Evolutionary conservation across 2,329 filamentous ascomycete genomes (phyloP), one percentile per base, ranked within the genome.

Genomic region (Cordyceps cicadae): DNA sequence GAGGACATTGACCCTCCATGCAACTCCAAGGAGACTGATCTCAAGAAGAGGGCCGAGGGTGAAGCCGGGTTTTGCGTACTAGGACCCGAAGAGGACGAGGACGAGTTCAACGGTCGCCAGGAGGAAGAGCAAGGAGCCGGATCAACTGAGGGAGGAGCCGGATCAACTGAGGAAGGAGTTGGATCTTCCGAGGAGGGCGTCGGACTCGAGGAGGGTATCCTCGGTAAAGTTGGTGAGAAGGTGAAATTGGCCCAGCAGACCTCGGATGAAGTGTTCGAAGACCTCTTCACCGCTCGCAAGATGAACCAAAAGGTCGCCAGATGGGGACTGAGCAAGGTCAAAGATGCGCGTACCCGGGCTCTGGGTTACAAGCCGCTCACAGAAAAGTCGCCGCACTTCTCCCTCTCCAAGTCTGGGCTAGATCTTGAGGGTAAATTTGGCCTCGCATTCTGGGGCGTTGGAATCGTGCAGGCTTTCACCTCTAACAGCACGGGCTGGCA

Each of bases 211-310:
- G 51, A 53, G 39, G 32, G 51, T 53, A 12, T 41, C 51, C 34
- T 32, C 50, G 32, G 32, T 3, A 32, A 53, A 15, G 14, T 14
- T 7, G 48, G 14, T 14, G 34, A 53, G 32, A 41, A 53, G 11
- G 5, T 53, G 11, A 32, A 52, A 2, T 3, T 52, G 32, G 51
- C 51, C 51, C 51, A 7, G 2, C 39, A 53, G 34, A 11, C 32
- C 24, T 53, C 51, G 8, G n/a, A 53, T 15, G 51, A 41, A 53
- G 51, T 53, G 19, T 53, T 53, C 11, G 51, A 53, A 15, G 51
- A 53, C 19, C 32, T 53, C 34, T 53, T 53, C 34, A 53, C 51
- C 51, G 39, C 51, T 39, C 51, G 51, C 51, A 53, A 53, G 51
- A 5, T 53, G 32, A 17, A 34, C 17, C 4, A 53, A 11, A 53